phyloP scores from a whole-genome alignment of 2,329 filamentous ascomycete species.

The Aspergillus calidoustus region DNA sequence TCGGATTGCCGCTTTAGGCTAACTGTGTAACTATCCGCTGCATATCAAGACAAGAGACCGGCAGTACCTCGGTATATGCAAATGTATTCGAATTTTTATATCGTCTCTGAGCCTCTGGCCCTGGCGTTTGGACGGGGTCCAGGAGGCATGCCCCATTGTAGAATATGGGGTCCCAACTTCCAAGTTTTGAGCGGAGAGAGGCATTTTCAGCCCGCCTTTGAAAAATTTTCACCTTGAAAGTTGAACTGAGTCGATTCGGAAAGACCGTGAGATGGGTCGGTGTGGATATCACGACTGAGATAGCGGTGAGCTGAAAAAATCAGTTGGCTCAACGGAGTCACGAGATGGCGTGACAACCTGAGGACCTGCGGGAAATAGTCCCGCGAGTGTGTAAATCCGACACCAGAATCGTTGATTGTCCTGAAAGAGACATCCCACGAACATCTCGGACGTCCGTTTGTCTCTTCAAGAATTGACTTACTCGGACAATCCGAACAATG shows the following conservation, averaged over 20 bases:
- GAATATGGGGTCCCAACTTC: not conserved
- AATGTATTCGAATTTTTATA: not conserved
- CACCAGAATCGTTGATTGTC: not conserved
- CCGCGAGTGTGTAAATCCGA: not conserved
- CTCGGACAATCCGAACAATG: not conserved
- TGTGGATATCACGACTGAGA: conserved; percentile 18
- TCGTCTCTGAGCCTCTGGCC: not conserved
- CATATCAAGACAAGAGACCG: not conserved
- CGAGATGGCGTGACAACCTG: not conserved
- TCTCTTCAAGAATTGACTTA: not conserved
- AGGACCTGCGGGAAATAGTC: not conserved
- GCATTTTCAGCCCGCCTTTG: not conserved
- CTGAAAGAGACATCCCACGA: not conserved
- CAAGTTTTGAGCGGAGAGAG: not conserved
- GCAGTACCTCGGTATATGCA: conserved; percentile 13
- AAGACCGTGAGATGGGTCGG: conserved; percentile 8
- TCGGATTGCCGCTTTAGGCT: conserved; percentile 19
- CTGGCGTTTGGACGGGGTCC: not conserved
- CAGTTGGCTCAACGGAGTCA: conserved; percentile 6
- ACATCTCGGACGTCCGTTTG: not conserved
- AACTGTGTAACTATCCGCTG: conserved; percentile 23
- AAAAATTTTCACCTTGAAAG: conserved; percentile 3
- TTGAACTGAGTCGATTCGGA: not conserved
- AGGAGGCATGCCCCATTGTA: not conserved
- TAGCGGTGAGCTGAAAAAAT: conserved; percentile 19